A percentile compares a stretch with the other conserved stretches of the same genome.
phyloP scores from a whole-genome alignment of 257 asterid genomes.

The Striga asiatica region DNA sequence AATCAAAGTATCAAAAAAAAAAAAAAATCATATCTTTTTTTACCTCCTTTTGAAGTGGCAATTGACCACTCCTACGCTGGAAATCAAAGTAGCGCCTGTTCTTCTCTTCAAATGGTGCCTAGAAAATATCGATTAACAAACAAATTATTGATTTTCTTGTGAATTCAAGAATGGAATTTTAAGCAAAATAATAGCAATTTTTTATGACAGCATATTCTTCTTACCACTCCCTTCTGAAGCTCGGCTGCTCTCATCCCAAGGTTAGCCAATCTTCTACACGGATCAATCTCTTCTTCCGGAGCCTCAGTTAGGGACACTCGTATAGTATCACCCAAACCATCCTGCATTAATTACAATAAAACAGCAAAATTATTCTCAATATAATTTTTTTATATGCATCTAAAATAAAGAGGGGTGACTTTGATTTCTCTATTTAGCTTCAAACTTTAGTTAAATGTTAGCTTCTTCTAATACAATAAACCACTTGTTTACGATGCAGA shows the following conservation, averaged over 20 bases:
- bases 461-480: too few species aligned
- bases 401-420: too few species aligned
- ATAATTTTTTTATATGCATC: too few species aligned
- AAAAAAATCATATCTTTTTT: slow-evolving; percentile 11
- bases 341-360: slow-evolving; percentile 30
- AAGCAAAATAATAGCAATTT: slow-evolving; percentile 3
- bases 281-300: slow-evolving; percentile 94
- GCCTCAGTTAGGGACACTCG: slow-evolving; percentile 95
- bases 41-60: slow-evolving; percentile 92
- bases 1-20: not conserved
- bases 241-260: slow-evolving; percentile 85
- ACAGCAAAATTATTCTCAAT: too few species aligned
- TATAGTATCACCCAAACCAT: slow-evolving; percentile 96
- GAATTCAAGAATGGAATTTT: slow-evolving; percentile 9
- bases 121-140: slow-evolving; percentile 16
- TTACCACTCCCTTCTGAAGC: slow-evolving; percentile 99
- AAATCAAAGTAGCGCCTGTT: slow-evolving; percentile 86
- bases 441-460: too few species aligned
- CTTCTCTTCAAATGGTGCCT: slow-evolving; percentile 92
- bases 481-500: too few species aligned
- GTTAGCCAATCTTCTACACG: slow-evolving; percentile 91
- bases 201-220: slow-evolving; percentile 15
- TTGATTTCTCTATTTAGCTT: too few species aligned
- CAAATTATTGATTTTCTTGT: not conserved
- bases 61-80: slow-evolving; percentile 89